Evolutionary conservation across 139 green algal genomes (phyloP).

Genomic region (Nannochloris sp.): DNA sequence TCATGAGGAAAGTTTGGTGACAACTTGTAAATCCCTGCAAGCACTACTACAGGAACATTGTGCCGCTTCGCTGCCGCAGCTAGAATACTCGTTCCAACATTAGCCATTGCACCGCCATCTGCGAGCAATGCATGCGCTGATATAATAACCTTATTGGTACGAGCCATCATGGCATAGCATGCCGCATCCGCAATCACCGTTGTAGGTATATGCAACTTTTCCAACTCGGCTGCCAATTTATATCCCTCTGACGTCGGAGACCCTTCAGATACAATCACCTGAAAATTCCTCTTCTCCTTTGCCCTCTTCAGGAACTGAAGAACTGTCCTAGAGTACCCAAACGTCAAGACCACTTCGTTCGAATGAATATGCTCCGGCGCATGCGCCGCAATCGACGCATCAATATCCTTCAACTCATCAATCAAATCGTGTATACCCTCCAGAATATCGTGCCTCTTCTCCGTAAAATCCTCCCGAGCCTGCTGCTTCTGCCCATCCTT

Average conservation of each 20-base stretch:
- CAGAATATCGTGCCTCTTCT: constrained; percentile 68
- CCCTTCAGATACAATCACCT: constrained; percentile 90
- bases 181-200: constrained; percentile 81
- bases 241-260: constrained; percentile 80
- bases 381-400: constrained; percentile 68
- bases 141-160: constrained; percentile 91
- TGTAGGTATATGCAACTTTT: constrained; percentile 63
- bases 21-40: constrained; percentile 90
- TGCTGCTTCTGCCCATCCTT: neutral
- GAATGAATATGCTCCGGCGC: constrained; percentile 86
- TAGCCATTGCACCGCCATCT: constrained; percentile 85
- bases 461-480: constrained; percentile 26
- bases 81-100: constrained; percentile 63
- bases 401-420: constrained; percentile 84
- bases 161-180: constrained; percentile 96
- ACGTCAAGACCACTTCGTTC: constrained; percentile 83
- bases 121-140: constrained; percentile 84
- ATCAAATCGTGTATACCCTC: constrained; percentile 91
- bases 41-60: constrained; percentile 88
- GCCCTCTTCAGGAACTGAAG: constrained; percentile 77
- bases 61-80: constrained; percentile 79
- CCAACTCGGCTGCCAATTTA: constrained; percentile 70
- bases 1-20: constrained; percentile 87
- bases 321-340: constrained; percentile 67
- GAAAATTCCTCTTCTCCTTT: constrained; percentile 81